Evolutionary conservation across 805 yeast genomes (phyloP).

Genomic region (Saccharomycopsis javanensis): DNA sequence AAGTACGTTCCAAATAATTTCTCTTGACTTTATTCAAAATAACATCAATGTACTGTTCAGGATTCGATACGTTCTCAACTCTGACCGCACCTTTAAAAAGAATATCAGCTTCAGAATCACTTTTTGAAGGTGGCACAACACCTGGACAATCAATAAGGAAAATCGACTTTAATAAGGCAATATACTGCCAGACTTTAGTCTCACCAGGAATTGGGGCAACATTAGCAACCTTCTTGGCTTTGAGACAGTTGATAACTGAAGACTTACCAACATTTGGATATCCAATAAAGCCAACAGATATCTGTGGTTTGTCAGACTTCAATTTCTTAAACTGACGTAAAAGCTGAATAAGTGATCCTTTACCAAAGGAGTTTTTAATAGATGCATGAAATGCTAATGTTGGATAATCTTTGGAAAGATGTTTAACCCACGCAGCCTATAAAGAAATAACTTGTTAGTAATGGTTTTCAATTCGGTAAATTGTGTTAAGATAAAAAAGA

Average conservation of each 20-base stretch:
- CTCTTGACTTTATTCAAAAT: conserved; percentile 75
- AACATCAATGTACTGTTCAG: conserved; percentile 91
- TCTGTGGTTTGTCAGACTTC: conserved; percentile 89
- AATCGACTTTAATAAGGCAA: conserved; percentile 91
- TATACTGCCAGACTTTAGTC: conserved; percentile 98
- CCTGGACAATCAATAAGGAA: conserved; percentile 98
- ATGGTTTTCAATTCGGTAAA: background rate
- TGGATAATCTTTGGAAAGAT: conserved; percentile 81
- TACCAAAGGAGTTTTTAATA: conserved; percentile 94
- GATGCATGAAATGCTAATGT: conserved; percentile 98
- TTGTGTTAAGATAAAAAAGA: background rate
- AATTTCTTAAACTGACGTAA: conserved; percentile 85
- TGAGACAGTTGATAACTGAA: conserved; percentile 84
- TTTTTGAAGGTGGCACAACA: conserved; percentile 90
- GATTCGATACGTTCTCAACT: conserved; percentile 93
- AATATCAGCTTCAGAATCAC: conserved; percentile 86
- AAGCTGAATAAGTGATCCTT: conserved; percentile 89
- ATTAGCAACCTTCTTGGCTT: conserved; percentile 90
- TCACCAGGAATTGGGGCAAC: conserved; percentile 99
- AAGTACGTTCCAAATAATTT: conserved; percentile 89
- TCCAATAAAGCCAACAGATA: conserved; percentile 94
- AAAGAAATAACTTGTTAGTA: conserved; percentile 25
- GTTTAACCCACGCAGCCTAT: conserved; percentile 98
- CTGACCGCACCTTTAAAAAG: conserved; percentile 95
- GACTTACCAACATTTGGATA: conserved; percentile 99